Conservation (phyloP, 2,329 filamentous ascomycete genomes). For the Microsporum audouinii region DNA sequence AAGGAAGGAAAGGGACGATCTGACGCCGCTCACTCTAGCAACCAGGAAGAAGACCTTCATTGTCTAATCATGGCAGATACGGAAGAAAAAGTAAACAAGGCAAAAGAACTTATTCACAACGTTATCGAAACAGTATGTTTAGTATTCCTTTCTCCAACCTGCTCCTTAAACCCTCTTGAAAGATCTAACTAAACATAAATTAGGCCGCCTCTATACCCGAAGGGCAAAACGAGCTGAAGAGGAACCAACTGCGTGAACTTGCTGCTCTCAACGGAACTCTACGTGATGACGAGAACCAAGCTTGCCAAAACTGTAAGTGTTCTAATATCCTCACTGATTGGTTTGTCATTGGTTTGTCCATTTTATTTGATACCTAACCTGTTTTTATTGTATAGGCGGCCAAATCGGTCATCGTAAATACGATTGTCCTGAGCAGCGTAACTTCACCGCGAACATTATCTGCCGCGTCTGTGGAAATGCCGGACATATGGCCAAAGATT, state of each 20-base stretch:
- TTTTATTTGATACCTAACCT: conserved; percentile 8
- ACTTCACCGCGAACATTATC: conserved; percentile 98
- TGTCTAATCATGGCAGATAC: conserved; percentile 99
- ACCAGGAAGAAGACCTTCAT: conserved; percentile 98
- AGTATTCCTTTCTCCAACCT: neutral
- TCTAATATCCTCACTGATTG: conserved; percentile 2
- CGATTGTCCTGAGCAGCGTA: conserved; percentile 93
- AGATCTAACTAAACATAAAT: conserved; percentile 21
- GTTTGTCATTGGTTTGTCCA: neutral
- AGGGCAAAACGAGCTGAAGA: conserved; percentile 97
- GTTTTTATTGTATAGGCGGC: conserved; percentile 45
- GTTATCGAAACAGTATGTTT: conserved; percentile 91
- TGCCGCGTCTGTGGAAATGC: conserved; percentile 97
- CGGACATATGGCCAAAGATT: conserved; percentile 96
- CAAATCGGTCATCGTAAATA: conserved; percentile 99
- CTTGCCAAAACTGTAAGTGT: conserved; percentile 79
- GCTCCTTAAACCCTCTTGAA: neutral
- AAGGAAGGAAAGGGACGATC: conserved; percentile 99
- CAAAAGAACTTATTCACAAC: conserved; percentile 95
- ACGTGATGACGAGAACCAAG: conserved; percentile 97
- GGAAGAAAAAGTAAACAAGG: conserved; percentile 98
- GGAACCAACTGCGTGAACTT: conserved; percentile 94
- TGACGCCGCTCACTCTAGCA: conserved; percentile 97
- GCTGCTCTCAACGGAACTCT: conserved; percentile 97
- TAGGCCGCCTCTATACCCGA: conserved; percentile 97